These are phyloP conservation scores for Trifolium dubium DNA, from an alignment of 306 rosid species.

Conservation along the genomic window DNA sequence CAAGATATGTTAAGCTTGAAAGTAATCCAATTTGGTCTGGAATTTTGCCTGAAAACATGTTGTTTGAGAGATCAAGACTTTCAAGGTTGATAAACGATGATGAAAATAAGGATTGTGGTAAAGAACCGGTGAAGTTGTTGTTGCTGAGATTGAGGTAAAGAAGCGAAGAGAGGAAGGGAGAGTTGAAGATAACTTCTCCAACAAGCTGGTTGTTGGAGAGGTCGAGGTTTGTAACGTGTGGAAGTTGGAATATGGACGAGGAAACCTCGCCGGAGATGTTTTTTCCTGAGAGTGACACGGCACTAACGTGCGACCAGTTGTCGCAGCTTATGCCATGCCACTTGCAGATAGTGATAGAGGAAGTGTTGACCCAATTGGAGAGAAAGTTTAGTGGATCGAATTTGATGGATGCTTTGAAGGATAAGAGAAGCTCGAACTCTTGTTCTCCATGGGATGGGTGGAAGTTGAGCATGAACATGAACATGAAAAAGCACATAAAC, in stretches of 20 bases:
- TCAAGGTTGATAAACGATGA: conserved; percentile 52
- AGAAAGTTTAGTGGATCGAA: conserved; percentile 69
- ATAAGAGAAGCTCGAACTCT: conserved; percentile 63
- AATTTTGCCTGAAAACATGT: conserved; percentile 79
- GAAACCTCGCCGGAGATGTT: conserved; percentile 69
- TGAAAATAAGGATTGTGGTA: conserved; percentile 56
- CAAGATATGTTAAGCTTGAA: conserved; percentile 61
- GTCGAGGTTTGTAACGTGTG: conserved; percentile 54
- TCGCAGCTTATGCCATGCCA: conserved; percentile 78
- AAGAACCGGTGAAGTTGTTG: conserved; percentile 78
- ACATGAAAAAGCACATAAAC: conserved; percentile 44
- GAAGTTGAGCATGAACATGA: conserved; percentile 48
- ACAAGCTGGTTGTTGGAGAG: conserved; percentile 76
- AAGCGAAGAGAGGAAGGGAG: conserved; percentile 46
- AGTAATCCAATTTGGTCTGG: conserved; percentile 64
- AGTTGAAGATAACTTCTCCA: conserved; percentile 46
- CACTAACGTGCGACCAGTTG: conserved; percentile 49
- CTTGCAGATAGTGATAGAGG: conserved; percentile 50
- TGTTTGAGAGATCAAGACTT: conserved; percentile 81
- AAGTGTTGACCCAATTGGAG: conserved; percentile 64
- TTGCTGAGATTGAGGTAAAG: conserved; percentile 77
- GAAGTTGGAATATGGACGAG: conserved; percentile 58
- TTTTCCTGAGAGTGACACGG: conserved; percentile 59
- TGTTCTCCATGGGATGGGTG: conserved; percentile 47
- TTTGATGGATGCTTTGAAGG: conserved; percentile 73